Evolutionary conservation across 2,329 filamentous ascomycete species (phyloP).

Genomic region (Claviceps sp.): DNA sequence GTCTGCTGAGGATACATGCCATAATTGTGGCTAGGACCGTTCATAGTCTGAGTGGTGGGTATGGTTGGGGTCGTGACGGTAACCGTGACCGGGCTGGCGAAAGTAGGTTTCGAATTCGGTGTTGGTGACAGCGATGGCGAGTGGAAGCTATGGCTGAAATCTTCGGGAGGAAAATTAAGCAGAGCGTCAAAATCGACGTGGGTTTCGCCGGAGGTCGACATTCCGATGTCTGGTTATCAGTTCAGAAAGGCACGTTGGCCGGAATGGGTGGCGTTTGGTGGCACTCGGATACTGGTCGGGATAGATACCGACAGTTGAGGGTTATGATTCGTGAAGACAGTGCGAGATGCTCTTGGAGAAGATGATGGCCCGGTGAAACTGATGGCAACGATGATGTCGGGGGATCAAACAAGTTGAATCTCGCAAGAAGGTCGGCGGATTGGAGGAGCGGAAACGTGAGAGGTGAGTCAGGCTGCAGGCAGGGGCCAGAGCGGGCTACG

Average conservation of each 20-base stretch:
- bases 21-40: conserved; percentile 86
- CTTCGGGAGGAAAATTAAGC: conserved; percentile 50
- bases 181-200: conserved; percentile 43
- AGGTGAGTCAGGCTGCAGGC: conserved; percentile 15
- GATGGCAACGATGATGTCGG: background rate
- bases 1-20: conserved; percentile 93
- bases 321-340: background rate
- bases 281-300: background rate
- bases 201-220: conserved; percentile 29
- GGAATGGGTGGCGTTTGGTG: conserved; percentile 2
- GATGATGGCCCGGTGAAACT: background rate
- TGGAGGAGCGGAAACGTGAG: conserved; percentile 6
- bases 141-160: conserved; percentile 37
- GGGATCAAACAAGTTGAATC: background rate
- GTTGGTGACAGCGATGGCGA: conserved; percentile 48
- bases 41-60: conserved; percentile 45
- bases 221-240: conserved; percentile 10
- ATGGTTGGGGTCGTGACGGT: conserved; percentile 43
- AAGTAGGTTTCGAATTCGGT: conserved; percentile 37
- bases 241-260: conserved; percentile 1
- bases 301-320: background rate
- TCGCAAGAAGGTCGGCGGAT: no score
- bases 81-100: conserved; percentile 36
- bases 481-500: conserved; percentile 19
- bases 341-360: background rate